Evolutionary conservation across 345 rosid genomes (phyloP), one percentile per base, ranked within the genome.

Genomic region (Pugionium cornutum): DNA sequence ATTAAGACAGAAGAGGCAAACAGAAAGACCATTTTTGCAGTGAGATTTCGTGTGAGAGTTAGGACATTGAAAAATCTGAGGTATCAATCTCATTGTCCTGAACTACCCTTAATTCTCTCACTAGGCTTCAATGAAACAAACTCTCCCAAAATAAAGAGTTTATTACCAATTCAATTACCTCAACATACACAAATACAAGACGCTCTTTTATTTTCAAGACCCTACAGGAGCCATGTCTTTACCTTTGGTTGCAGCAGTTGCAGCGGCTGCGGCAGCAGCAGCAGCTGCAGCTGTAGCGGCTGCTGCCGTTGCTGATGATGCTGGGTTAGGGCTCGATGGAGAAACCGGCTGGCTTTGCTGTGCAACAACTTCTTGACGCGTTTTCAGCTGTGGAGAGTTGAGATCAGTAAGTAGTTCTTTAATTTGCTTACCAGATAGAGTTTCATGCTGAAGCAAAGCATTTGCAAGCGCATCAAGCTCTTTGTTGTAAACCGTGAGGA

Each of bases 201-300:
- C n/a, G 35, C 50, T 42, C 27, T 6, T 53, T 60, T 67, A 59
- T 40, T 61, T 32, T 75, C 41, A 89, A 60, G 97, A 86, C 64
- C 97, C 97, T 53, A 86, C 98, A 3, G 94, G 82, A 69, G 96
- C 91, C 72, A 89, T 41, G 66, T 90, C 92, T 80, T 92, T 92
- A 46, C 84, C 69, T 71, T 85, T 82, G 44, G 92, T 86, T 4
- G 90, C 86, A 3, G 86, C 89, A 1, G 83, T 80, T 4, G 91
- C 88, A 1, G 94, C 81, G 0, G 89, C 87, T 0, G 95, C 83
- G 0, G 92, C 88, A 0, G 92, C 90, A 0, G 92, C 90, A 0
- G 90, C 91, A 0, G 96, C 70, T 0, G 86, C 81, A 0, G 90
- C 87, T 0, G 89, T 81, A 0, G 89, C 89, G 0, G 95, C 91